Evolutionary conservation across 2,329 filamentous ascomycete species (phyloP).

Genomic region (Pseudocercospora ulei): DNA sequence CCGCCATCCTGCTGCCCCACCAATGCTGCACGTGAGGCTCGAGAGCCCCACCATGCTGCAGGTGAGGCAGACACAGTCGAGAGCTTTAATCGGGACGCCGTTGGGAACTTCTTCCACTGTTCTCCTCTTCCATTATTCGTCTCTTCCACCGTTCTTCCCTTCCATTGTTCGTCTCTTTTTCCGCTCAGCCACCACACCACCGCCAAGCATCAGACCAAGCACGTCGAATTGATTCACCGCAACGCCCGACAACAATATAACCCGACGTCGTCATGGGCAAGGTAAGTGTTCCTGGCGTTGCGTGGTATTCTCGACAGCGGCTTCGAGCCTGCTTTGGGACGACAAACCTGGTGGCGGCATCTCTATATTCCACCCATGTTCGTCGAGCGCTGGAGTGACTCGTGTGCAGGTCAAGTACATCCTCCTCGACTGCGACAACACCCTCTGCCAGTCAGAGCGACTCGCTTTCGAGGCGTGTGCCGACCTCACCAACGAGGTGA

Average conservation of each 20-base stretch:
- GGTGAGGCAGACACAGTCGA: slow-evolving; percentile 3
- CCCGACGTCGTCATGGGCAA: slow-evolving; percentile 25
- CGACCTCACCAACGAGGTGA: slow-evolving; percentile 77
- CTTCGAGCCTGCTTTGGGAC: not conserved
- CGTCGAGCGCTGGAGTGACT: slow-evolving; percentile 8
- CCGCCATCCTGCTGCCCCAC: not conserved
- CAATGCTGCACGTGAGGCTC: too few species aligned
- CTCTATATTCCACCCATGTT: not conserved
- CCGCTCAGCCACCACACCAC: slow-evolving; percentile 1
- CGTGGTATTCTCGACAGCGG: slow-evolving; percentile 5
- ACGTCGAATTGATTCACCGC: not conserved
- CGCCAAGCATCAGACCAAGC: not conserved
- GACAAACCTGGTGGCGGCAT: not conserved
- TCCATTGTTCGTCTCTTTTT: too few species aligned
- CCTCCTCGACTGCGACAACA: slow-evolving; percentile 63
- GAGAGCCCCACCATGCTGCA: slow-evolving; percentile 1
- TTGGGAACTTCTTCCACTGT: not conserved
- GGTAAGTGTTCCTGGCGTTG: slow-evolving; percentile 17
- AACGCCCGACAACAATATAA: not conserved
- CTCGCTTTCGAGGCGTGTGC: slow-evolving; percentile 87
- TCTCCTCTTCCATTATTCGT: not conserved
- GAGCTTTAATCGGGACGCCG: slow-evolving; percentile 1
- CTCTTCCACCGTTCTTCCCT: not conserved
- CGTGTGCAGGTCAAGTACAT: slow-evolving; percentile 40
- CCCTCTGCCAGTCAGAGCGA: slow-evolving; percentile 81